Percentiles rank a stretch among this genome's conserved stretches.
Conservation (phyloP, 2,329 filamentous ascomycete species). For the Fusarium drepaniforme region DNA sequence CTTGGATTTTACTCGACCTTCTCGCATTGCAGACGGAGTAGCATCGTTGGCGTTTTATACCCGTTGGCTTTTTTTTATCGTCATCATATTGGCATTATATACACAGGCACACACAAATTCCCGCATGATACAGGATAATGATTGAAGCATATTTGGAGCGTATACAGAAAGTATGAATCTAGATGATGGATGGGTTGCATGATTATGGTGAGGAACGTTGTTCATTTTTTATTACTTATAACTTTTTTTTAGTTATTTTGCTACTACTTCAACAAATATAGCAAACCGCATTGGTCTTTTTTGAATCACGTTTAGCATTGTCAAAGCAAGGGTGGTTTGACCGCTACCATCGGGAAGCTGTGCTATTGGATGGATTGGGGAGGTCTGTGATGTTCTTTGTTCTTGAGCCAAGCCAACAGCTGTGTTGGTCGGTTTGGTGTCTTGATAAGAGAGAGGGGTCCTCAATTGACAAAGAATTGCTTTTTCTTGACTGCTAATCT, state of each 20-base stretch:
- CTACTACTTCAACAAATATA: constrained; percentile 24
- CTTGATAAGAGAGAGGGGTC: background rate
- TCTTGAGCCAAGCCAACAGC: background rate
- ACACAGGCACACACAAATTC: constrained; percentile 29
- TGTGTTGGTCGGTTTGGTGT: background rate
- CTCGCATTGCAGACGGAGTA: constrained; percentile 41
- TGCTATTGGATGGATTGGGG: background rate
- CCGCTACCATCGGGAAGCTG: background rate
- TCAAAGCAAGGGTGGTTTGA: constrained; percentile 27
- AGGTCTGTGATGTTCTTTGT: constrained; percentile 37
- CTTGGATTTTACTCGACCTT: constrained; percentile 12
- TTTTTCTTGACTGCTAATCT: background rate
- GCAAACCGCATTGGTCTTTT: constrained; percentile 19
- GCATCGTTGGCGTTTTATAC: constrained; percentile 54
- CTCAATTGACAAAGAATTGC: background rate
- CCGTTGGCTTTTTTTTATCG: constrained; percentile 43
- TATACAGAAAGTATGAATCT: constrained; percentile 33
- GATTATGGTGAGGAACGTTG: constrained; percentile 32
- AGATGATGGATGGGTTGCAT: constrained; percentile 38
- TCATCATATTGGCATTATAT: constrained; percentile 33
- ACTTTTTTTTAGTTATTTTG: background rate
- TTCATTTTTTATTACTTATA: background rate
- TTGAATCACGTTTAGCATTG: constrained; percentile 8
- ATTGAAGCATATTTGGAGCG: constrained; percentile 38
- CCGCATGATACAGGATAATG: constrained; percentile 44